Evolutionary conservation across 305 asterid genomes (phyloP), one percentile per base, ranked within the genome.

Genomic region (Nicotiana rustica): DNA sequence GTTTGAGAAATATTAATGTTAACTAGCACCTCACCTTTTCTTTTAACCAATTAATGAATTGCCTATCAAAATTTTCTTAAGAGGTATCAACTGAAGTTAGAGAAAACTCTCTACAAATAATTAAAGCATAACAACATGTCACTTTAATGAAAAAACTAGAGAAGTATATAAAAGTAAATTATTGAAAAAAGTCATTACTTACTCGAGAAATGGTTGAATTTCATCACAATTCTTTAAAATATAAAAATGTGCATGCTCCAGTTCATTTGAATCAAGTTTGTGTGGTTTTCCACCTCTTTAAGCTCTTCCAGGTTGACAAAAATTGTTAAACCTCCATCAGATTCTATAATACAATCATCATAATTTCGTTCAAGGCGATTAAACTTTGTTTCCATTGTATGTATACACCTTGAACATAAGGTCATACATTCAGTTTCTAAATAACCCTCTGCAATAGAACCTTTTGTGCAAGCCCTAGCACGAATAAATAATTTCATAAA

Each of bases 391-490:
- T 41, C 7, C 29, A 71, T n/a, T 52, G n/a, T 41, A n/a, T 71
- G 19, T 2, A 71, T 41, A 56, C 44, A 71, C 14, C 78, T 71
- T 41, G 60, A 71, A 56, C 78, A 71, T 25, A 71, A 41, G 17
- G 78, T 71, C 59, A 71, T 71, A 29, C 61, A 71, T 31, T 71
- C 78, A 25, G 21, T 44, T 8, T 60, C 78, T 38, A 44, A n/a
- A 44, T 71, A 71, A 4, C 60, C 60, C 35, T 71, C 78, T 71
- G 78, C 78, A 17, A 71, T 71, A n/a, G 78, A 71, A 56, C 78
- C 78, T 71, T 71, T 61, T 41, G 61, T 36, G 14, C 78, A 15
- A 38, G 36, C 78, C 36, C 44, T 71, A 17, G 44, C 44, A 3
- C 60, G 18, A 41, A 71, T 71, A 71, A 56, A 56, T 3, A 6